Conservation (phyloP, 1,284 basidiomycete genomes). For the Pyrrhoderma noxium region DNA sequence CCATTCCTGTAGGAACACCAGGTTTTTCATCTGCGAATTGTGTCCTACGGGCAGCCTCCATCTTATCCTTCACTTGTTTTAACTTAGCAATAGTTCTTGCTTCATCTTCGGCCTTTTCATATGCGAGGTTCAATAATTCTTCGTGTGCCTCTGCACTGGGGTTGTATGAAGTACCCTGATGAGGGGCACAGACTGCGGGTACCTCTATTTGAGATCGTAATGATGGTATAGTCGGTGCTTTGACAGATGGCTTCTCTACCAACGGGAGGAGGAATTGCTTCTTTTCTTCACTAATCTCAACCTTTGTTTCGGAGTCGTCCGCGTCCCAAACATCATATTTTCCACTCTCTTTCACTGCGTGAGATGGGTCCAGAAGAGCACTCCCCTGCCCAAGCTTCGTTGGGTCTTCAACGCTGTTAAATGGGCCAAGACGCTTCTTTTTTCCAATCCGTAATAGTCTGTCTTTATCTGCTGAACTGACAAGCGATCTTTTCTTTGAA, state of each 20-base stretch:
- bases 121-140: constrained; percentile 65
- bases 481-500: constrained; percentile 30
- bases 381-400: constrained; percentile 58
- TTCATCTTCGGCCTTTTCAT: constrained; percentile 58
- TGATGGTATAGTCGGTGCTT: constrained; percentile 38
- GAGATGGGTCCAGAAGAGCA: constrained; percentile 49
- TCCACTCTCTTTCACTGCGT: constrained; percentile 66
- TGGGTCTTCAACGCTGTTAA: constrained; percentile 62
- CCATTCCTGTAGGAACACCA: constrained; percentile 50
- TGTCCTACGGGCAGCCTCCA: constrained; percentile 41
- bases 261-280: constrained; percentile 24
- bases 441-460: constrained; percentile 70
- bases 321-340: constrained; percentile 66
- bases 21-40: constrained; percentile 23
- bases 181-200: constrained; percentile 68
- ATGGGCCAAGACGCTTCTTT: constrained; percentile 57
- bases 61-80: constrained; percentile 46
- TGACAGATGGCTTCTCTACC: constrained; percentile 24
- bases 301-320: constrained; percentile 24
- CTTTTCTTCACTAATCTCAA: constrained; percentile 36
- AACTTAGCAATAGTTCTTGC: constrained; percentile 50
- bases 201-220: constrained; percentile 48
- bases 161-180: constrained; percentile 92
- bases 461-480: constrained; percentile 64
- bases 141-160: constrained; percentile 75